Base-by-base conservation (phyloP, 2,329 filamentous ascomycete species). In the Sordariomycetes sp. region DNA sequence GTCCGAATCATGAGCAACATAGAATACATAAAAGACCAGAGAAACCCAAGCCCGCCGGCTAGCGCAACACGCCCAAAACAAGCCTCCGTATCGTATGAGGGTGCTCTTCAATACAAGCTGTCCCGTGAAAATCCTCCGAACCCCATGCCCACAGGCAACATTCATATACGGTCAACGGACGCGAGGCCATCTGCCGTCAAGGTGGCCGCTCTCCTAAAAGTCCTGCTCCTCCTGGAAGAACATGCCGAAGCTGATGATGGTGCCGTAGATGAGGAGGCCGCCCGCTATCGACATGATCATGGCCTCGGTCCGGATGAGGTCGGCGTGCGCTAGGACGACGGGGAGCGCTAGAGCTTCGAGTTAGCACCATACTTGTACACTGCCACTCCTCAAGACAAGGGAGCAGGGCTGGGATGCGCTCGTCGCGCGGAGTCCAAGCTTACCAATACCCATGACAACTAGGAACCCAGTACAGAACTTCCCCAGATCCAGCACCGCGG, bases 161-260 rank as follows among this genome's bases (percentile, higher is more conserved):
- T 45, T n/a, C 13, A n/a, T 6, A 6, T 15, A 2, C 13, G 15
- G n/a, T 45, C 54, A 55, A 36, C 28, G 48, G 25, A 56, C 35
- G 42, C 48, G 28, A 32, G 39, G 25, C 51, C 24, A 56, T 52
- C 39, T n/a, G 15, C 15, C 39, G 6, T n/a, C 39, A 45, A 15
- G 39, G n/a, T n/a, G n/a, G 39, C 39, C 10, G n/a, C 39, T 17
- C 39, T 51, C 65, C 74, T 74, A 97, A 71, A 97, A 99, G 65
- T 97, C 94, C 68, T 95, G 88, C 70, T 97, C 90, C 72, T 97
- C 91, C 69, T 92, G 87, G 78, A 99, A 99, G 76, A 97, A 99
- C 84, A 96, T 88, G 63, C 88, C 86, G 72, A 99, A 99, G 74
- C 88, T 94, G 73, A 99, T 95, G 69, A 99, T 96, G 54, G 94